These are phyloP conservation scores for Xylaria acuta DNA, from an alignment of 495 filamentous ascomycete genomes.

Conservation along the genomic window DNA sequence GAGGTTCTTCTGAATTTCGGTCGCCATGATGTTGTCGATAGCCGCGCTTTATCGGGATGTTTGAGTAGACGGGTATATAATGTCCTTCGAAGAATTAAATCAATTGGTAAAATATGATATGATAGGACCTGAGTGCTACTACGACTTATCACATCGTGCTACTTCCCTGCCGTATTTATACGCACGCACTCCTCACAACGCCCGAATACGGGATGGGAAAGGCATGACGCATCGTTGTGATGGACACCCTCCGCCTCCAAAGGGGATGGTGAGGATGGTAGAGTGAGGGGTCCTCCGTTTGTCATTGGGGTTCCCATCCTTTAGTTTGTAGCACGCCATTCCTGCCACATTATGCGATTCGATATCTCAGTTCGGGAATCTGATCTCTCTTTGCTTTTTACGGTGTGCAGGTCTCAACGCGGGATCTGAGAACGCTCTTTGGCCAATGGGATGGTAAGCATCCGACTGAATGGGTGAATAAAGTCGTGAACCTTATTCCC, in stretches of 20 bases:
- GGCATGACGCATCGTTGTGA: slow-evolving; percentile 2
- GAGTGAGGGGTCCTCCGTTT: slow-evolving; percentile 18
- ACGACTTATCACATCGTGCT: background rate
- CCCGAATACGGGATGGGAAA: background rate
- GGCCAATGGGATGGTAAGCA: background rate
- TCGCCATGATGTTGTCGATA: slow-evolving; percentile 27
- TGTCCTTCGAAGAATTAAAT: background rate
- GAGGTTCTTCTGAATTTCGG: slow-evolving; percentile 61
- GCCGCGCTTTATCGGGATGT: background rate
- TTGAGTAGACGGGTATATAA: background rate
- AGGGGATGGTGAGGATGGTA: slow-evolving; percentile 15
- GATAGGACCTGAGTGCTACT: background rate
- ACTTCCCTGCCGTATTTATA: slow-evolving; percentile 8
- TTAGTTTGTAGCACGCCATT: slow-evolving; percentile 26
- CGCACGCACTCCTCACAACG: background rate
- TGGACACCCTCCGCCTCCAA: slow-evolving; percentile 1
- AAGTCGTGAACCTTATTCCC: background rate
- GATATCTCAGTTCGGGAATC: background rate
- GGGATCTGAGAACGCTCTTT: slow-evolving; percentile 1
- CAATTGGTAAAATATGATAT: background rate
- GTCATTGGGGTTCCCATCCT: slow-evolving; percentile 18
- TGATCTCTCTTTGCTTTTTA: slow-evolving; percentile 13
- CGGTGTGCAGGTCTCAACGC: background rate
- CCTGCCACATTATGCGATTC: slow-evolving; percentile 10
- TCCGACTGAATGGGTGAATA: background rate